Base-by-base conservation (phyloP, 179 eudicot species). In the Carnegiea gigantea region DNA sequence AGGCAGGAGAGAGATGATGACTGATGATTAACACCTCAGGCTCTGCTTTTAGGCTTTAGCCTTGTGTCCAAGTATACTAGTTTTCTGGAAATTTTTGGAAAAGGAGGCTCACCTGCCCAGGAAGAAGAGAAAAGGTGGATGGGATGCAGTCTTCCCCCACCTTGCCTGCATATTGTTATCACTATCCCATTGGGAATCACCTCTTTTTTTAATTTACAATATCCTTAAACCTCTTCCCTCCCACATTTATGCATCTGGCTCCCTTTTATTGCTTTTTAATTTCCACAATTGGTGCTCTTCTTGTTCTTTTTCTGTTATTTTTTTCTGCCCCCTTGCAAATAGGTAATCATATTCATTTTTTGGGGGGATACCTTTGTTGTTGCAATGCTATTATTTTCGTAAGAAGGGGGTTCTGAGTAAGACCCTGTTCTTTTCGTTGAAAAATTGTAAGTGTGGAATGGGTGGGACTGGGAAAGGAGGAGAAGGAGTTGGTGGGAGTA, bases 131-230 rank as follows among this genome's bases (percentile, higher is more conserved):
- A 79, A 79, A 57, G 67, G 21, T 71, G 59, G 20, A 7, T 53
- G 15, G 15, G 68, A 54, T 54, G 15, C 53, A 48, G 7, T 2
- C 53, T 48, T 48, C 53, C n/a, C 62, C 62, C 4, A 14, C 15
- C 15, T 48, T 54, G 14, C 62, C 20, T 73, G 44, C 60, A 73
- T 75, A 64, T 75, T 68, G 53, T 11, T 11, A 11, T 48, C 10
- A 73, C 71, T 70, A 79, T 80, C 70, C 54, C 76, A 64, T 71
- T 65, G 87, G 83, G 83, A 86, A 86, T 84, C 84, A 85, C 87
- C 79, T 82, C 82, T 79, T 82, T 33, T 70, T 73, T 78, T 78
- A 54, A 2, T 15, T 83, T 83, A 86, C 73, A 79, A 82, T 90
- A 90, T 89, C 91, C 36, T 36, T 43, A 28, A 57, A 1, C 84